Base-by-base conservation (phyloP, 192 early-diverging fungal genomes). In the Borealophlyctis nickersoniae region DNA sequence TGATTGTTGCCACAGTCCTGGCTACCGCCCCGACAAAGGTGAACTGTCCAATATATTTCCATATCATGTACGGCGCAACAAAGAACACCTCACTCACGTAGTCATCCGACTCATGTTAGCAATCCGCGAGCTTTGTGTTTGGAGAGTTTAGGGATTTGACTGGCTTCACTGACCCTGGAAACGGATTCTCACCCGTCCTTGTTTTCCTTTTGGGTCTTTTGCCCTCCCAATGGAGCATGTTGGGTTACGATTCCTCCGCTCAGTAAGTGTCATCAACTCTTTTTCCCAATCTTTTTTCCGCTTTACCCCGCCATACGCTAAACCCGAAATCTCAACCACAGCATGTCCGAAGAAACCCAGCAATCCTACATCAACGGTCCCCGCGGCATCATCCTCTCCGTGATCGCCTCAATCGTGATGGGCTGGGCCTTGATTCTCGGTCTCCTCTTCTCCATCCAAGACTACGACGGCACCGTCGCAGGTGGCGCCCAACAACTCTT, bases 311-410 rank as follows among this genome's bases (percentile, higher is more conserved):
- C n/a, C n/a, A n/a, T n/a, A n/a, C n/a, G n/a, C n/a, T n/a, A n/a
- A n/a, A n/a, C n/a, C n/a, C n/a, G n/a, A n/a, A n/a, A n/a, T n/a
- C n/a, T n/a, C n/a, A n/a, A n/a, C n/a, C n/a, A n/a, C n/a, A n/a
- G n/a, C 74, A 71, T 78, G 69, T 70, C 74, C 36, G 77, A 78
- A 58, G 77, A 78, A 58, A 78, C 77, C 52, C 30, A 79, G 50
- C 54, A 74, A 27, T 58, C 71, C 4, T 63, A 69, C 60, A 59
- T 76, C 57, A 64, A 63, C 36, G 77, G 70, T 1, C 75, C 77
- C 30, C 49, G 60, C 36, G 77, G 54, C 14, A 72, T 77, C 36
- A 63, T 76, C 36, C 62, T 62, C 52, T 65, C 73, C 60, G 63
- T 77, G 36, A 62, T 73, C 28, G 52, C 56, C 27, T 52, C 68